Percentiles rank a stretch among this genome's conserved stretches.
Conservation (phyloP, 2,329 filamentous ascomycete species). For the Colletotrichum camelliae region DNA sequence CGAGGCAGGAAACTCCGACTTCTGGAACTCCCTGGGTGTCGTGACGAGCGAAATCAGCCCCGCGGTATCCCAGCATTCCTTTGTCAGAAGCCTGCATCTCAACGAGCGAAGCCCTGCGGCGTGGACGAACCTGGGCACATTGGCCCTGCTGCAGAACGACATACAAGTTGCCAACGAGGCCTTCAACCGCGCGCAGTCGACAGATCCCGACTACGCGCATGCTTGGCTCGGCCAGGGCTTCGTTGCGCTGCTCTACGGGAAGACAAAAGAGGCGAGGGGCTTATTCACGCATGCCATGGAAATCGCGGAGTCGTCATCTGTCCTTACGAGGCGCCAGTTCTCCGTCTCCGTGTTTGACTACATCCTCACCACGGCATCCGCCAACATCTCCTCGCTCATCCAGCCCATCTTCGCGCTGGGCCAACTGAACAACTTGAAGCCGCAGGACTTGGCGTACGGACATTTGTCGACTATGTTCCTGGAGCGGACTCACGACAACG, state of each 20-base stretch:
- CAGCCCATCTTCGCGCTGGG: slow-evolving; percentile 88
- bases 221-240: slow-evolving; percentile 95
- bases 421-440: slow-evolving; percentile 76
- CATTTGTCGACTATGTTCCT: slow-evolving; percentile 83
- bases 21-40: slow-evolving; percentile 96
- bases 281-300: slow-evolving; percentile 96
- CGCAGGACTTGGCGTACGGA: slow-evolving; percentile 72
- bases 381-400: slow-evolving; percentile 68
- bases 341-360: slow-evolving; percentile 83
- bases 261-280: slow-evolving; percentile 77
- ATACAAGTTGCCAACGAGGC: slow-evolving; percentile 85
- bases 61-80: slow-evolving; percentile 88
- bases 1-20: slow-evolving; percentile 91
- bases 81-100: slow-evolving; percentile 89
- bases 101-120: slow-evolving; percentile 85
- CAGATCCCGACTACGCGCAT: slow-evolving; percentile 90
- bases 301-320: slow-evolving; percentile 79
- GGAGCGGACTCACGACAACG: slow-evolving; percentile 77
- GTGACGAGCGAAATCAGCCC: slow-evolving; percentile 87
- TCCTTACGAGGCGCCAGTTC: slow-evolving; percentile 79
- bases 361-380: slow-evolving; percentile 64
- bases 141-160: slow-evolving; percentile 87
- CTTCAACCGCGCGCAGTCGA: slow-evolving; percentile 90
- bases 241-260: slow-evolving; percentile 78
- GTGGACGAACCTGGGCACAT: slow-evolving; percentile 89